A percentile compares a stretch with the other conserved stretches of the same genome.
These are phyloP conservation scores for Cyberlindnera saturnus DNA, from an alignment of 805 yeast genomes.

Conservation along the genomic window DNA sequence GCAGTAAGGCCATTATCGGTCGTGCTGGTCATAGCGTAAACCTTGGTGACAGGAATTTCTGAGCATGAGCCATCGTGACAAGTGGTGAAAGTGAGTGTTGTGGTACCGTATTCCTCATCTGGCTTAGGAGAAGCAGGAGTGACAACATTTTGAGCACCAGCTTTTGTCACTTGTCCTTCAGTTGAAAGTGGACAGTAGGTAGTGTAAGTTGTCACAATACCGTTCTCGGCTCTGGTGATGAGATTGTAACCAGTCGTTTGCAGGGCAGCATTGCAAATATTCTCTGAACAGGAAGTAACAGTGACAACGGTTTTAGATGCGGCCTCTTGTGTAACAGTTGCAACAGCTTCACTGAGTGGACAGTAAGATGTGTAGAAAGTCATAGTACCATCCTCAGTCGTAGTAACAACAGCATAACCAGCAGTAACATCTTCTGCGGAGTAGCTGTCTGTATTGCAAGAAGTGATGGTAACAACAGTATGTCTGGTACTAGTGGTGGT, in stretches of 20 bases:
- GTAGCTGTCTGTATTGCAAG: conserved; percentile 6
- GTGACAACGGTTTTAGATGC: conserved; percentile 16
- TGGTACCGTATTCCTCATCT: too few species aligned
- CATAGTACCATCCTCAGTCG: conserved; percentile 1
- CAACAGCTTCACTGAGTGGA: background rate
- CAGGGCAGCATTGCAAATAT: conserved; percentile 6
- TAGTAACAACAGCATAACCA: conserved; percentile 4
- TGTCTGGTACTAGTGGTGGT: too few species aligned
- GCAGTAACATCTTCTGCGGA: conserved; percentile 1
- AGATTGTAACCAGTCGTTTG: conserved; percentile 9
- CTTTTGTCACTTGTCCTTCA: too few species aligned
- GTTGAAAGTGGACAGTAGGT: conserved; percentile 21
- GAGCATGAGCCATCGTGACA: too few species aligned
- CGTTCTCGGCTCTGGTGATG: conserved; percentile 4
- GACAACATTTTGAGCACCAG: too few species aligned
- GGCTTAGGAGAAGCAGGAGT: too few species aligned
- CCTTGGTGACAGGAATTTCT: too few species aligned
- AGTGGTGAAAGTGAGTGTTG: too few species aligned
- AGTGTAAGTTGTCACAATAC: conserved; percentile 22
- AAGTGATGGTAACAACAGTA: conserved; percentile 11
- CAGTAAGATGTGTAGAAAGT: conserved; percentile 9
- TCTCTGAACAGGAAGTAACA: conserved; percentile 6
- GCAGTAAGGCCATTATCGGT: too few species aligned
- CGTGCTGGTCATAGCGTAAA: too few species aligned
- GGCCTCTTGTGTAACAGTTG: too few species aligned